These are phyloP conservation scores for Alternaria sp. DNA, from an alignment of 2,329 filamentous ascomycete genomes.

Conservation along the genomic window DNA sequence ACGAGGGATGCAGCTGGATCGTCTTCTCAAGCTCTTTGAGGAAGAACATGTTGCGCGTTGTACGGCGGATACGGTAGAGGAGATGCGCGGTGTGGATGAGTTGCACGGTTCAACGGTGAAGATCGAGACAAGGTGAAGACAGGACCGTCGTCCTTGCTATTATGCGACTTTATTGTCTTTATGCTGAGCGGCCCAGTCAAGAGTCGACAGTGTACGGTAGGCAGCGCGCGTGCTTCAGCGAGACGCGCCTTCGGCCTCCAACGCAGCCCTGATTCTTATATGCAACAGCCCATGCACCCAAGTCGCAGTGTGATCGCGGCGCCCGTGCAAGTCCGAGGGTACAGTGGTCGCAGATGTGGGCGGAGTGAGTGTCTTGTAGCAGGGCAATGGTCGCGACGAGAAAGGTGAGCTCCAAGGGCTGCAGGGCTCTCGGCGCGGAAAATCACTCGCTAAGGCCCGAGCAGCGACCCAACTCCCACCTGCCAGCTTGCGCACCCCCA, in stretches of 20 bases:
- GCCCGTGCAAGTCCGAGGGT: constrained; percentile 16
- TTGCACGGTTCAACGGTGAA: constrained; percentile 20
- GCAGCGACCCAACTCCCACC: constrained; percentile 19
- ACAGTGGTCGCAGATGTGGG: constrained; percentile 16
- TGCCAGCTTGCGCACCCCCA: constrained; percentile 30
- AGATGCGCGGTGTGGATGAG: constrained; percentile 13
- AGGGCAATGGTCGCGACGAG: constrained; percentile 13
- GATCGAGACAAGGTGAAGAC: constrained; percentile 3
- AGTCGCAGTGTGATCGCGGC: constrained; percentile 21
- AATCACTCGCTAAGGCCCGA: constrained; percentile 21
- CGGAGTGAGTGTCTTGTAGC: constrained; percentile 18
- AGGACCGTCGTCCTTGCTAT: constrained; percentile 22
- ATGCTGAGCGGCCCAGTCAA: constrained; percentile 24
- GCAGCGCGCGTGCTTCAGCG: constrained; percentile 26
- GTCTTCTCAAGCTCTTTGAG: constrained; percentile 95
- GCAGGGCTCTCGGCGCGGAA: constrained; percentile 24
- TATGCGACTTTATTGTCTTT: constrained; percentile 36
- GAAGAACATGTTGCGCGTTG: constrained; percentile 80
- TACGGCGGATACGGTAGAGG: constrained; percentile 10
- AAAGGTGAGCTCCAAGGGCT: constrained; percentile 11
- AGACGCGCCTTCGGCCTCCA: constrained; percentile 41
- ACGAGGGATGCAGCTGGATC: constrained; percentile 94
- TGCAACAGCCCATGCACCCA: constrained; percentile 38
- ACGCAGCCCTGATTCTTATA: constrained; percentile 27
- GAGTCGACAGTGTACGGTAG: constrained; percentile 22